These are phyloP conservation scores for Penium margaritaceum DNA, from an alignment of 139 green algal species.

Conservation along the genomic window DNA sequence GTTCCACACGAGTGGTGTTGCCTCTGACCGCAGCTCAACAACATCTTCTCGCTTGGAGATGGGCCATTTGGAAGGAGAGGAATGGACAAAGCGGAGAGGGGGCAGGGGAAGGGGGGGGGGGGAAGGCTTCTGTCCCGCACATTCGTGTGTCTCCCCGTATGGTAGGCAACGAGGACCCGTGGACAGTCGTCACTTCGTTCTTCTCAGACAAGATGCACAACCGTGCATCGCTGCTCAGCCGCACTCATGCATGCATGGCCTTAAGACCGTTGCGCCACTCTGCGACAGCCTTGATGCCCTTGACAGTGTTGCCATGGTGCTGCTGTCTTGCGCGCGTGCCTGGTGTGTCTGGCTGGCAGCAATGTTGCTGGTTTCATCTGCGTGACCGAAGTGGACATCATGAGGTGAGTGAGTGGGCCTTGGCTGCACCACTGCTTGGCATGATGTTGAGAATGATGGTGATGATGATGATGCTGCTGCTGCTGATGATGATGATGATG, in stretches of 20 bases:
- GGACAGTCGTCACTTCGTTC: neutral
- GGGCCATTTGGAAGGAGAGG: too few species aligned
- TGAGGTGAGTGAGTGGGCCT: neutral
- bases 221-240: too few species aligned
- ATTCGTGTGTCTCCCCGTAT: too few species aligned
- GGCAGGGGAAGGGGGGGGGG: too few species aligned
- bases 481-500: constrained; percentile 2
- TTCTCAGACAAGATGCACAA: too few species aligned
- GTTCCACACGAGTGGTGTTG: too few species aligned
- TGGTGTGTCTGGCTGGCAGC: constrained; percentile 15
- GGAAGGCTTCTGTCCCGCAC: too few species aligned
- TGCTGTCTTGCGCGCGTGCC: neutral
- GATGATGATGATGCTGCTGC: neutral
- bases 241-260: neutral
- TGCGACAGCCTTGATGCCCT: too few species aligned
- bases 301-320: constrained; percentile 14
- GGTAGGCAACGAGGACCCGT: too few species aligned
- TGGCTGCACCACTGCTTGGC: neutral
- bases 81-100: too few species aligned
- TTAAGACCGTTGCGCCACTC: neutral
- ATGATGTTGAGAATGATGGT: neutral
- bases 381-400: constrained; percentile 64
- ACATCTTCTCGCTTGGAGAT: too few species aligned
- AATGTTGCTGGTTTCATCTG: constrained; percentile 86
- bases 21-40: too few species aligned